Percentiles rank a stretch among this genome's conserved stretches.
phyloP scores from a whole-genome alignment of 257 asterid species.

The Eustoma russellianum region DNA sequence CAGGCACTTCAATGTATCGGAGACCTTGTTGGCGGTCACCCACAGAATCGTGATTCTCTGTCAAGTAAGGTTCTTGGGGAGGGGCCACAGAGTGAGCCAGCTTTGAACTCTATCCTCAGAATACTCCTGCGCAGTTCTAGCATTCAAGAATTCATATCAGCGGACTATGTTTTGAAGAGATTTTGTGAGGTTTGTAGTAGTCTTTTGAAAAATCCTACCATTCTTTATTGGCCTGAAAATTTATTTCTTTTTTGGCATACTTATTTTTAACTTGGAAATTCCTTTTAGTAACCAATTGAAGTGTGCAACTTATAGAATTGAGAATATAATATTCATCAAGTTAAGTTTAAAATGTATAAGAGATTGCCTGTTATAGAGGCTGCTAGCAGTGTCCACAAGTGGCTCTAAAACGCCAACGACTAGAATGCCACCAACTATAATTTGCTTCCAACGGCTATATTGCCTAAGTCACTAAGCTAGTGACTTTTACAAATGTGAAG shows the following conservation, averaged over 20 bases:
- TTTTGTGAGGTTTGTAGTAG: slow-evolving; percentile 71
- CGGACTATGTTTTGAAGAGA: slow-evolving; percentile 72
- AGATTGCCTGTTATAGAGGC: too few species aligned
- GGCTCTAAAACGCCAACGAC: too few species aligned
- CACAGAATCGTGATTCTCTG: slow-evolving; percentile 68
- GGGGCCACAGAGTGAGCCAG: slow-evolving; percentile 71
- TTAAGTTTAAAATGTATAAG: too few species aligned
- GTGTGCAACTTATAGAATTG: too few species aligned
- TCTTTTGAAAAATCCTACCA: slow-evolving; percentile 2
- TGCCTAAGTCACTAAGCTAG: too few species aligned
- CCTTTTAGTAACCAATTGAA: neutral
- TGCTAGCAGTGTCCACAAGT: too few species aligned
- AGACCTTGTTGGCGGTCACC: slow-evolving; percentile 54
- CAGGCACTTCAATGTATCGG: slow-evolving; percentile 88
- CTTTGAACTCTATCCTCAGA: slow-evolving; percentile 69
- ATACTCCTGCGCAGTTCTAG: slow-evolving; percentile 70
- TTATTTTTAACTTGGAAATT: slow-evolving; percentile 2
- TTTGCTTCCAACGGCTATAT: too few species aligned
- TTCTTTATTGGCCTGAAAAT: neutral
- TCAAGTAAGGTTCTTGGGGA: slow-evolving; percentile 78
- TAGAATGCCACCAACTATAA: too few species aligned
- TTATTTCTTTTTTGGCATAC: slow-evolving; percentile 1
- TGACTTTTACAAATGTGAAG: too few species aligned
- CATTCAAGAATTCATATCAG: slow-evolving; percentile 70
- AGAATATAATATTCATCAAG: too few species aligned